Evolutionary conservation across 2,329 filamentous ascomycete genomes (phyloP), one percentile per base, ranked within the genome.

Genomic region (Rutstroemia sp.): DNA sequence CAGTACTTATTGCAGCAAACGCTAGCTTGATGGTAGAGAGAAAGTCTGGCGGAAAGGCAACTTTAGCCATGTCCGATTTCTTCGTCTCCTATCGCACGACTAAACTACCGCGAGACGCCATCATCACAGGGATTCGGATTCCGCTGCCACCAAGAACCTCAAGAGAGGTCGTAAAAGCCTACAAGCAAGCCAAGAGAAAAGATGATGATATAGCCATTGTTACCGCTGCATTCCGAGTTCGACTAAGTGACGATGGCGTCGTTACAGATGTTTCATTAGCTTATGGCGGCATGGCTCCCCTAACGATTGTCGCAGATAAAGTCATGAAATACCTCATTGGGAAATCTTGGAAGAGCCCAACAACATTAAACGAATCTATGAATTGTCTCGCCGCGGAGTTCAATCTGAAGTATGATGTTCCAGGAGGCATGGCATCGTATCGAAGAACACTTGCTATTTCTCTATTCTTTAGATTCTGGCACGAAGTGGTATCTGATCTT

Each of bases 131-230:
- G 27, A 86, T 97, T 59, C 82, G 85, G 12, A 88, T 97, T 41
- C 92, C 92, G 0, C 73, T 88, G 3, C 86, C 88, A 0, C 76
- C 78, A 21, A n/a, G 49, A 2, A 78, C 83, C 49, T 86, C 84
- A 65, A 84, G 86, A 4, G 92, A 96, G 68, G 88, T 86, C 67
- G 87, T 95, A 68, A 83, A 88, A 48, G 86, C 92, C 1, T 97
- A 96, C 73, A 97, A 97, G 72, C 92, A 96, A 70, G 84, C 92
- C 0, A 97, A 97, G 75, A 78, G 92, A 63, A 96, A 96, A 68
- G 92, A 97, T 64, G 92, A 97, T 65, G 92, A 97, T 68, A 97
- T 97, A 67, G 92, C 92, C 3, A 97, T 97, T 64, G 92, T 96
- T 21, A 97, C 94, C 34, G 83, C 88, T 27, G 90, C 91, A 0